Conservation (phyloP, 257 asterid species). For the Nicotiana tabacum region DNA sequence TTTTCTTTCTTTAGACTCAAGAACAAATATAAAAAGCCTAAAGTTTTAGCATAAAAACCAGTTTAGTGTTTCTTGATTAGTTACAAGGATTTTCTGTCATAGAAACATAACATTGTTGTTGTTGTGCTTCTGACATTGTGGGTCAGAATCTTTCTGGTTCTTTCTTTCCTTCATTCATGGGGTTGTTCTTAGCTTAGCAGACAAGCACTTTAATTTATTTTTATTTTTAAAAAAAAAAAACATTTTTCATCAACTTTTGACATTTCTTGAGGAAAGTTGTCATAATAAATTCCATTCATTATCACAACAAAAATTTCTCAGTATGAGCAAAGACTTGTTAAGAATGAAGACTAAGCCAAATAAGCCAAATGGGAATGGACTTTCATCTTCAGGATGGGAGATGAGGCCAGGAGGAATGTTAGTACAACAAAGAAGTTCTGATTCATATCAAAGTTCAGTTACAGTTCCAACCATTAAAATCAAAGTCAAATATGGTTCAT, state of each 20-base stretch:
- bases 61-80: conserved; percentile 23
- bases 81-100: conserved; percentile 15
- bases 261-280: conserved; percentile 11
- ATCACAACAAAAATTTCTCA: neutral
- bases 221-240: neutral
- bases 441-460: conserved; percentile 35
- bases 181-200: conserved; percentile 80
- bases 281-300: conserved; percentile 6
- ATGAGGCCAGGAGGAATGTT: conserved; percentile 89
- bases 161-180: conserved; percentile 45
- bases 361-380: conserved; percentile 1
- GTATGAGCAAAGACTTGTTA: conserved; percentile 40
- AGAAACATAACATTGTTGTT: conserved; percentile 26
- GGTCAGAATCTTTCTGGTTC: conserved; percentile 57
- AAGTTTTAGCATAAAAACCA: conserved; percentile 6
- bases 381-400: conserved; percentile 44
- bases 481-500: conserved; percentile 61
- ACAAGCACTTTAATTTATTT: conserved; percentile 35
- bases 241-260: conserved; percentile 13
- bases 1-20: neutral
- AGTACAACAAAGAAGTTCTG: conserved; percentile 76
- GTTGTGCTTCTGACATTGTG: conserved; percentile 54
- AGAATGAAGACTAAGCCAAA: conserved; percentile 48
- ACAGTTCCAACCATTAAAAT: conserved; percentile 49
- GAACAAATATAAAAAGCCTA: conserved; percentile 6